Percentiles rank a stretch among this genome's conserved stretches.
Evolutionary conservation across 176 grass and related monocot species (phyloP).

Genomic region (Thalia dealbata): DNA sequence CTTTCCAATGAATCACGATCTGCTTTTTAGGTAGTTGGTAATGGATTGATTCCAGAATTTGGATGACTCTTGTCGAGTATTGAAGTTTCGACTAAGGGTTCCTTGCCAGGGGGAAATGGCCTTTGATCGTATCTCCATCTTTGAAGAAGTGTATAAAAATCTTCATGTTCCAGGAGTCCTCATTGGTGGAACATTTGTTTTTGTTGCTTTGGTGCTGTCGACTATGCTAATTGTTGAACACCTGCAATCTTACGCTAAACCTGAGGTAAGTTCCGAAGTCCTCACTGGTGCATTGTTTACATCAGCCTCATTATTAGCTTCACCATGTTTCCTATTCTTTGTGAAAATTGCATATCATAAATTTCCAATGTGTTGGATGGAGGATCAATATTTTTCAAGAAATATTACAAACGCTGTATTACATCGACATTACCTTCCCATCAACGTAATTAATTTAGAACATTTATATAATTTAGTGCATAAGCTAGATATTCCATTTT

Average conservation of each 20-base stretch:
- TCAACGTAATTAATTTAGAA: too few relatives aligned
- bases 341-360: too few relatives aligned
- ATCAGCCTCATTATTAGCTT: too few relatives aligned
- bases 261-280: slow-evolving; percentile 34
- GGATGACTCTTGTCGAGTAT: not conserved
- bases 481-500: too few relatives aligned
- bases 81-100: not conserved
- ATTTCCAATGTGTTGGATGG: too few relatives aligned
- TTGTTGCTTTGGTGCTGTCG: slow-evolving; percentile 54
- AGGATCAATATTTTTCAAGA: too few relatives aligned
- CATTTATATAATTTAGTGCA: too few relatives aligned
- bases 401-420: too few relatives aligned
- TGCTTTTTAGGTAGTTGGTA: too few relatives aligned
- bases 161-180: slow-evolving; percentile 38
- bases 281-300: too few relatives aligned
- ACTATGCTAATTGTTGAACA: slow-evolving; percentile 73
- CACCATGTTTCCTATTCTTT: too few relatives aligned
- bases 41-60: not conserved
- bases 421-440: too few relatives aligned
- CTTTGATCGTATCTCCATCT: slow-evolving; percentile 29
- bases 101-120: slow-evolving; percentile 16
- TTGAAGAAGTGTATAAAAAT: slow-evolving; percentile 38
- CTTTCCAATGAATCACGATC: not conserved
- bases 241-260: slow-evolving; percentile 68
- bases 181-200: slow-evolving; percentile 39